phyloP scores from a whole-genome alignment of 73 alveolate genomes.

The Diophrys appendiculata region DNA sequence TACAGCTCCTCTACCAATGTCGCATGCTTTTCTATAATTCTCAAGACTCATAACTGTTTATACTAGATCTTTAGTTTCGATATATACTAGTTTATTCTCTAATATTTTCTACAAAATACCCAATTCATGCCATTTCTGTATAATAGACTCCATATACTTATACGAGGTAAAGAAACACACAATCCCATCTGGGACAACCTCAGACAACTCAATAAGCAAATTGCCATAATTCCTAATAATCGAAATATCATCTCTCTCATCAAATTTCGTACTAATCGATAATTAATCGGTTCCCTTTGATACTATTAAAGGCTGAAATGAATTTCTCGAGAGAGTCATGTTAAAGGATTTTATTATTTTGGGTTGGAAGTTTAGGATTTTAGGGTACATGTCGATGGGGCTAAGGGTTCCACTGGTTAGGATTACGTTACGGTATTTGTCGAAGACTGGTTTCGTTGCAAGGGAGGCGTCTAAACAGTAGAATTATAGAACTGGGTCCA shows the following conservation, averaged over 20 bases:
- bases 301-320: conserved; percentile 76
- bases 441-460: conserved; percentile 75
- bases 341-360: conserved; percentile 69
- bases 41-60: conserved; percentile 75
- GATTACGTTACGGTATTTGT: conserved; percentile 70
- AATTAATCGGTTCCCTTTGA: conserved; percentile 80
- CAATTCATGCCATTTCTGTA: conserved; percentile 84
- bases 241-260: conserved; percentile 76
- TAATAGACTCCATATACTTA: conserved; percentile 75
- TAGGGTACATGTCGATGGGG: conserved; percentile 79
- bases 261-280: conserved; percentile 70
- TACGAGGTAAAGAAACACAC: conserved; percentile 83
- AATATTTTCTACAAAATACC: conserved; percentile 69
- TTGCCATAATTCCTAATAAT: conserved; percentile 85
- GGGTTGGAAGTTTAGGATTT: conserved; percentile 69
- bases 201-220: conserved; percentile 72
- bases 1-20: conserved; percentile 92
- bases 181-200: conserved; percentile 88
- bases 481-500: conserved; percentile 74
- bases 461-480: conserved; percentile 81
- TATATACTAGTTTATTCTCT: conserved; percentile 75
- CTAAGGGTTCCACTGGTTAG: conserved; percentile 84
- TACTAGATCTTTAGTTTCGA: conserved; percentile 76
- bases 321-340: conserved; percentile 75
- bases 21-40: conserved; percentile 78